Evolutionary conservation across 805 yeast species (phyloP).

Genomic region (Sporopachydermia lactativora): DNA sequence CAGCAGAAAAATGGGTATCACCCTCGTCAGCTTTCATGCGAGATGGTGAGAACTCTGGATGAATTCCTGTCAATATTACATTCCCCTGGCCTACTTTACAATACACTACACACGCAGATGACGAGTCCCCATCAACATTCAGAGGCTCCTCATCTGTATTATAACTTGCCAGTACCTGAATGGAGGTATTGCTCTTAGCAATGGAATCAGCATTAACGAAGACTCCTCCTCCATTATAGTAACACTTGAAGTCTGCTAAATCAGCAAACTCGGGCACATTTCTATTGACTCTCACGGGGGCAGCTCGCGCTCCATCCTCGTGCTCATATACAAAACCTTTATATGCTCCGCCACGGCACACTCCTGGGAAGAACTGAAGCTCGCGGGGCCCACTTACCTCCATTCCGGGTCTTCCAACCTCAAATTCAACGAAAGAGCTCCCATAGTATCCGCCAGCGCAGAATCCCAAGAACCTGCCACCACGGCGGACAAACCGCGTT

Average conservation of each 20-base stretch:
- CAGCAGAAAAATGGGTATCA: conserved; percentile 19
- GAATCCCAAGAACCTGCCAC: conserved; percentile 77
- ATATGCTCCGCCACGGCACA: conserved; percentile 67
- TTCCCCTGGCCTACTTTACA: conserved; percentile 61
- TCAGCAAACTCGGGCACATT: conserved; percentile 1
- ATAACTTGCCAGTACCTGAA: conserved; percentile 67
- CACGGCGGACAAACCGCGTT: conserved; percentile 49
- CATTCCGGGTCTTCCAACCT: conserved; percentile 49
- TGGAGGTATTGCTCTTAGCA: conserved; percentile 23
- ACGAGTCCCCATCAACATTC: conserved; percentile 8
- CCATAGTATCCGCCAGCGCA: conserved; percentile 96
- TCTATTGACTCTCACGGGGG: conserved; percentile 27
- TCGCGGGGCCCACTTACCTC: conserved; percentile 86
- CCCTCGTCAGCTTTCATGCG: conserved; percentile 26
- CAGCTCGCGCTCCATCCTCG: conserved; percentile 63
- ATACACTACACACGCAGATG: conserved; percentile 58
- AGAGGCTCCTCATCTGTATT: not conserved
- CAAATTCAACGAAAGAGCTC: conserved; percentile 66
- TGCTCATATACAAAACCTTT: conserved; percentile 69
- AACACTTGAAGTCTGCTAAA: conserved; percentile 18
- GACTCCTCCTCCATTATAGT: conserved; percentile 84
- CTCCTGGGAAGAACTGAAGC: conserved; percentile 69
- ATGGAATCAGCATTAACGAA: conserved; percentile 61
- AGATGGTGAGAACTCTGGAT: conserved; percentile 70
- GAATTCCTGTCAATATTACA: conserved; percentile 71